A percentile compares a stretch with the other conserved stretches of the same genome.
phyloP scores from a whole-genome alignment of 306 rosid species.

The Sechiopsis laciniata region DNA sequence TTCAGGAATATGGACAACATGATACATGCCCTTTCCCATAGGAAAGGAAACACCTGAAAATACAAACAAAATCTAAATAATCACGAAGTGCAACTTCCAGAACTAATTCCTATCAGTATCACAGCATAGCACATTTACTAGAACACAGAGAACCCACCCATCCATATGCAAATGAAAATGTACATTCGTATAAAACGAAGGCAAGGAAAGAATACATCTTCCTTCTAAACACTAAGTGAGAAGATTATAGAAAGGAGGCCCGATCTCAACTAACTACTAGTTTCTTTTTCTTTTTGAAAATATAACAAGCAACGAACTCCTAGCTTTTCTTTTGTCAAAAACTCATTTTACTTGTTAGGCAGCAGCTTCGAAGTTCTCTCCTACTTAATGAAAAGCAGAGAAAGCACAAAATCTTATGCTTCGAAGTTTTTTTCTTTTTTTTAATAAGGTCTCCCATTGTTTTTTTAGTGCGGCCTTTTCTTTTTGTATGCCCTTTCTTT shows the following conservation, averaged over 20 bases:
- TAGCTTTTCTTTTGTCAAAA: neutral
- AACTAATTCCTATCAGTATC: constrained; percentile 13
- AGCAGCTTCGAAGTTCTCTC: neutral
- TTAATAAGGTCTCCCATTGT: too few relatives aligned
- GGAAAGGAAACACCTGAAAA: constrained; percentile 84
- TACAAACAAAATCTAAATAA: constrained; percentile 21
- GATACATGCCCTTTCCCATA: constrained; percentile 92
- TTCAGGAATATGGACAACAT: constrained; percentile 88
- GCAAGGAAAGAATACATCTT: neutral
- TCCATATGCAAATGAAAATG: constrained; percentile 8
- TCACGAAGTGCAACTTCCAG: constrained; percentile 23
- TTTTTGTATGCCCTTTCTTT: too few relatives aligned
- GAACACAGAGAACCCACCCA: neutral
- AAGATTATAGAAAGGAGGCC: neutral
- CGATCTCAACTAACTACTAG: neutral
- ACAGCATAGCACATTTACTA: neutral
- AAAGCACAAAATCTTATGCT: neutral
- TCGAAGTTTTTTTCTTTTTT: too few relatives aligned
- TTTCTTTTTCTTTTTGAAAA: neutral
- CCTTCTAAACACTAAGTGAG: constrained; percentile 1
- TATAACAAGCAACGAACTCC: neutral
- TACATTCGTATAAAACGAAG: neutral
- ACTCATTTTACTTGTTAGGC: neutral
- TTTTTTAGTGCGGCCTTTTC: too few relatives aligned
- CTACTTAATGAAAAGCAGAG: neutral